These are phyloP conservation scores for Aristolochia contorta DNA, from an alignment of 164 flowering plant species.

Conservation along the genomic window DNA sequence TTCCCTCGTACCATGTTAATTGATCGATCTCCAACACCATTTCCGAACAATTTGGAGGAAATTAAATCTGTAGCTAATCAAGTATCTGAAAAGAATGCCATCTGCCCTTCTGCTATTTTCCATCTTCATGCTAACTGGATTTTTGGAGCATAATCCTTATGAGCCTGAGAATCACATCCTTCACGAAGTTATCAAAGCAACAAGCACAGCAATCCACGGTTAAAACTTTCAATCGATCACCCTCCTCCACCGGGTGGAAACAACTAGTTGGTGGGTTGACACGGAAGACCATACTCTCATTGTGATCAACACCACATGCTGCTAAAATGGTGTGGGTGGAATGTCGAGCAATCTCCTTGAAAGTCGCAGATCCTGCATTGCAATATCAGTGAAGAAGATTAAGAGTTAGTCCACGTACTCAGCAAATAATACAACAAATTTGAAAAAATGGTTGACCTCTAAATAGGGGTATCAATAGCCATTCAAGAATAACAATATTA, in stretches of 20 bases:
- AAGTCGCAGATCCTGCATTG: constrained; percentile 25
- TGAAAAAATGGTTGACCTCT: too few species aligned
- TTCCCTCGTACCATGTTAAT: too few species aligned
- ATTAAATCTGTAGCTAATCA: too few species aligned
- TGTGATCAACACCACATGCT: constrained; percentile 45
- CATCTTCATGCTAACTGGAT: too few species aligned
- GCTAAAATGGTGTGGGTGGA: constrained; percentile 59
- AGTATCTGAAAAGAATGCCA: too few species aligned
- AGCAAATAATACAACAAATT: too few species aligned
- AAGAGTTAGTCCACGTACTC: too few species aligned
- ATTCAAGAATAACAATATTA: too few species aligned
- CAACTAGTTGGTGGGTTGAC: constrained; percentile 33
- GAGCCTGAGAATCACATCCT: constrained; percentile 31
- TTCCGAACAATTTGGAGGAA: too few species aligned
- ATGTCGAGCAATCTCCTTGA: constrained; percentile 37
- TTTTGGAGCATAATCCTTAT: constrained; percentile 20
- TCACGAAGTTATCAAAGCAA: constrained; percentile 38
- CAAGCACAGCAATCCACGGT: constrained; percentile 33
- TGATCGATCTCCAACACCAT: too few species aligned
- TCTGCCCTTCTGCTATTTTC: too few species aligned
- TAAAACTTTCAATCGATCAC: constrained; percentile 18
- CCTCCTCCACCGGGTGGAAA: constrained; percentile 28
- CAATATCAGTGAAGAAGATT: neutral
- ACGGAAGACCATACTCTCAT: constrained; percentile 19
- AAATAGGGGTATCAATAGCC: too few species aligned